Evolutionary conservation across 2,329 filamentous ascomycete species (phyloP).

Genomic region (Fusarium albidum): DNA sequence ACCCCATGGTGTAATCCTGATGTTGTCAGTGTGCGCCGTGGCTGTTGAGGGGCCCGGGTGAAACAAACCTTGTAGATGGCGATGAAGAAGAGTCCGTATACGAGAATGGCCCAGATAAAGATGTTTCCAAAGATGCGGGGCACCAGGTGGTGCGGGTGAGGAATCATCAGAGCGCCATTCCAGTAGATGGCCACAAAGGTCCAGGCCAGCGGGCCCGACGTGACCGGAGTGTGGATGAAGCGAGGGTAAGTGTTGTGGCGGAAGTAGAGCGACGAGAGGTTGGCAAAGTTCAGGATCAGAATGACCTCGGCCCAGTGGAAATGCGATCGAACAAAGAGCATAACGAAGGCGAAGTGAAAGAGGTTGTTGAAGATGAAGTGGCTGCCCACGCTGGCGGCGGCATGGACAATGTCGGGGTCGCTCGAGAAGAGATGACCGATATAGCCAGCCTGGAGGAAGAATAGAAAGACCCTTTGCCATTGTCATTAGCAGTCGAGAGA

Average conservation of each 20-base stretch:
- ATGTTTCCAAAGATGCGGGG: constrained; percentile 86
- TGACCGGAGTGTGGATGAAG: constrained; percentile 78
- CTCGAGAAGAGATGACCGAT: constrained; percentile 78
- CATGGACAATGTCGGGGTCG: constrained; percentile 68
- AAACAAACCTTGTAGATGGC: constrained; percentile 70
- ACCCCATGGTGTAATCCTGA: constrained; percentile 78
- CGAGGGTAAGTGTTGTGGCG: constrained; percentile 75
- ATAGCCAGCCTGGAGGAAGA: constrained; percentile 79
- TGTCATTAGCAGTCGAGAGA: constrained; percentile 3
- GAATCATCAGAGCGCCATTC: constrained; percentile 85
- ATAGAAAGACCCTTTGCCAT: constrained; percentile 72
- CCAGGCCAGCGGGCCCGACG: constrained; percentile 82
- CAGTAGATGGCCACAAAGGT: constrained; percentile 88
- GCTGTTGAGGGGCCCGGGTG: neutral
- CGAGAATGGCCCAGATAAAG: constrained; percentile 85
- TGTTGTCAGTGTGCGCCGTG: constrained; percentile 23
- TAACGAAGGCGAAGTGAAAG: constrained; percentile 81
- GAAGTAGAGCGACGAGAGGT: constrained; percentile 82
- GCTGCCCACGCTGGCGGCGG: constrained; percentile 78
- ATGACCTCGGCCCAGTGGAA: constrained; percentile 81
- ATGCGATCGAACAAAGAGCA: constrained; percentile 80
- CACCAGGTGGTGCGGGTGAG: constrained; percentile 69
- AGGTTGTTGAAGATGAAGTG: constrained; percentile 91
- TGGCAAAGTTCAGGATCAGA: constrained; percentile 82
- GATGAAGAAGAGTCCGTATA: constrained; percentile 81